phyloP scores from a whole-genome alignment of 2,329 filamentous ascomycete genomes.

The Sporothrix inflata region DNA sequence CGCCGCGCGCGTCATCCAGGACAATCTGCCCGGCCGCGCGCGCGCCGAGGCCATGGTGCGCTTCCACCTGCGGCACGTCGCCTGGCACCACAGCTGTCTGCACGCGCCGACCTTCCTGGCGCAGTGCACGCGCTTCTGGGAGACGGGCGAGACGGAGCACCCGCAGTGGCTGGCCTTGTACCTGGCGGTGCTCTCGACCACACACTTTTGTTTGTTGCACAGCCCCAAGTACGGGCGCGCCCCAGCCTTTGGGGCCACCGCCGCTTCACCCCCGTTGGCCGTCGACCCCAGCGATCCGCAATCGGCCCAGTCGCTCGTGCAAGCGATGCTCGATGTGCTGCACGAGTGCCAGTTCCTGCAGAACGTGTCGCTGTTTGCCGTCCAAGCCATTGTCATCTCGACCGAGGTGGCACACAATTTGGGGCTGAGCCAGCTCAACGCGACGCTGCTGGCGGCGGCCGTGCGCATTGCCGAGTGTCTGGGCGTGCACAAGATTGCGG shows the following conservation, averaged over 20 bases:
- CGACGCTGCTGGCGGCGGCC: constrained; percentile 42
- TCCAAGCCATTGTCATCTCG: constrained; percentile 45
- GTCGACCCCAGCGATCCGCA: constrained; percentile 22
- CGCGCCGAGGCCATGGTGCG: constrained; percentile 35
- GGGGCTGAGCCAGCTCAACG: constrained; percentile 40
- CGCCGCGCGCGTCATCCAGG: constrained; percentile 18
- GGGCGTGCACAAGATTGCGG: constrained; percentile 34
- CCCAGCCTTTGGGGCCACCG: constrained; percentile 8
- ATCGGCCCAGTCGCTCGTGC: constrained; percentile 36
- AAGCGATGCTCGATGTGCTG: constrained; percentile 41
- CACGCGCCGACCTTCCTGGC: constrained; percentile 57
- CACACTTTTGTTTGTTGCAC: constrained; percentile 37
- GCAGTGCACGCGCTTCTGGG: constrained; percentile 56
- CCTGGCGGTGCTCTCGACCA: constrained; percentile 35
- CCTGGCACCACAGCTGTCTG: constrained; percentile 43
- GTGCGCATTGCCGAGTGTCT: constrained; percentile 42
- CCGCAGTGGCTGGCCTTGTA: constrained; percentile 39
- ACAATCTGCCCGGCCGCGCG: constrained; percentile 27
- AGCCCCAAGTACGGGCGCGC: constrained; percentile 29
- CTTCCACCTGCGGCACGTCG: constrained; percentile 37
- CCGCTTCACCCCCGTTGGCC: constrained; percentile 20
- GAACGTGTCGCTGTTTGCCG: constrained; percentile 39
- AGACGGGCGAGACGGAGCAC: constrained; percentile 35
- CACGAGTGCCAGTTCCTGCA: constrained; percentile 41
- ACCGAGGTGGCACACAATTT: constrained; percentile 45